Base-by-base conservation (phyloP, 2,329 filamentous ascomycete genomes). In the Atkinsonella texensis region DNA sequence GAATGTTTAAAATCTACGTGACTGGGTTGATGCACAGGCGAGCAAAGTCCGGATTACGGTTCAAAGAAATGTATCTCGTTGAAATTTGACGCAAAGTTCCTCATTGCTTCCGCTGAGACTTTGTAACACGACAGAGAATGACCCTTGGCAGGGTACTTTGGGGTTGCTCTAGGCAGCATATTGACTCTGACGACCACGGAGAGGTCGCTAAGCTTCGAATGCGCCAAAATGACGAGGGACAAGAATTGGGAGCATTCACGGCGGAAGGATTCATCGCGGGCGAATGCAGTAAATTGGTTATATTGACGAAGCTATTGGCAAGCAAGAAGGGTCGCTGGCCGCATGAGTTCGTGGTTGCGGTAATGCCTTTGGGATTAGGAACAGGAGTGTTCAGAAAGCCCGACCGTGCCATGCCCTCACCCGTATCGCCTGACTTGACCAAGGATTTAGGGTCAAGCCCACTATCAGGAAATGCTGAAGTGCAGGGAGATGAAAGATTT, bases 91-190 rank as follows among this genome's bases (percentile, higher is more conserved):
- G 85, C 87, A 89, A 84, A 80, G 77, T 81, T 80, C 77, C 68
- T 89, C 85, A 87, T 83, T 65, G 84, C 83, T 72, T 68, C 40
- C 69, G 81, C 83, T 86, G 77, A 78, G 73, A 86, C 75, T 79
- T 81, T 89, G 87, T 87, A 91, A 90, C 87, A 91, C 87, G 85
- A 88, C 81, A 83, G 85, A 89, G 86, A 77, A 87, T 82, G 81
- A 84, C 83, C 81, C 84, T 88, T 88, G 85, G 85, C 83, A 87
- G 84, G 81, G 83, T 85, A 77, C 76, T 82, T 83, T 71, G 76
- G 77, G 72, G 85, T 77, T 74, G 65, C 65, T 91, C 74, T 91
- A 80, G 87, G 87, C 86, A 79, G 71, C 85, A 81, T 82, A 82
- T 90, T 91, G 87, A 91, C 87, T 89, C 76, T 86, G 65, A 74